These are phyloP conservation scores for Rosa lucieae DNA, from an alignment of 306 rosid species.

Conservation along the genomic window DNA sequence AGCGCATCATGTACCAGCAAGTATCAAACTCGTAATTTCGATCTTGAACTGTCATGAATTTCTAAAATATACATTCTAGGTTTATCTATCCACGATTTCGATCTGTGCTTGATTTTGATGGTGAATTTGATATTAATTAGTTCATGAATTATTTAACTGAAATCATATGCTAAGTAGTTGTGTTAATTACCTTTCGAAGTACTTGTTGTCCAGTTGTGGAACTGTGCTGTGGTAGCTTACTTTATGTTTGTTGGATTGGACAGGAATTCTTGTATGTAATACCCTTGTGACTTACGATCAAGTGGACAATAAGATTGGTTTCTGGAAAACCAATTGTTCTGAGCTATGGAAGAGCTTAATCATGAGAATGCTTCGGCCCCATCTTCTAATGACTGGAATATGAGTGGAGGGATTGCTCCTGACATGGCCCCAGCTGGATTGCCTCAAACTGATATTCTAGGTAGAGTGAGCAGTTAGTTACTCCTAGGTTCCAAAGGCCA, in stretches of 20 bases:
- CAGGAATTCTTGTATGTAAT: constrained; percentile 54
- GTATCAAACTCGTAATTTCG: too few relatives aligned
- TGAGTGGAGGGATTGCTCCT: constrained; percentile 25
- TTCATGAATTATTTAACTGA: too few relatives aligned
- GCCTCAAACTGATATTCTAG: constrained; percentile 31
- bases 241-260: constrained; percentile 3
- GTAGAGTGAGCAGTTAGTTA: constrained; percentile 16
- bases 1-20: too few relatives aligned
- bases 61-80: too few relatives aligned
- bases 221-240: constrained; percentile 7
- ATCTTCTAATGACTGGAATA: not conserved
- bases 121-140: too few relatives aligned
- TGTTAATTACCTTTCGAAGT: too few relatives aligned
- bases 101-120: too few relatives aligned
- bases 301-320: constrained; percentile 40
- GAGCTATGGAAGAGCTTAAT: constrained; percentile 43
- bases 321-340: constrained; percentile 55
- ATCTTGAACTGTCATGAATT: too few relatives aligned
- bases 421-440: constrained; percentile 23
- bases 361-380: constrained; percentile 26
- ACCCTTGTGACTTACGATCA: constrained; percentile 56
- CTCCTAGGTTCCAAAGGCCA: not conserved
- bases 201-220: too few relatives aligned
- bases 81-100: too few relatives aligned
- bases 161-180: too few relatives aligned